Evolutionary conservation across 371 early-diverging fungal species (phyloP).

Genomic region (Sporodiniella umbellata): DNA sequence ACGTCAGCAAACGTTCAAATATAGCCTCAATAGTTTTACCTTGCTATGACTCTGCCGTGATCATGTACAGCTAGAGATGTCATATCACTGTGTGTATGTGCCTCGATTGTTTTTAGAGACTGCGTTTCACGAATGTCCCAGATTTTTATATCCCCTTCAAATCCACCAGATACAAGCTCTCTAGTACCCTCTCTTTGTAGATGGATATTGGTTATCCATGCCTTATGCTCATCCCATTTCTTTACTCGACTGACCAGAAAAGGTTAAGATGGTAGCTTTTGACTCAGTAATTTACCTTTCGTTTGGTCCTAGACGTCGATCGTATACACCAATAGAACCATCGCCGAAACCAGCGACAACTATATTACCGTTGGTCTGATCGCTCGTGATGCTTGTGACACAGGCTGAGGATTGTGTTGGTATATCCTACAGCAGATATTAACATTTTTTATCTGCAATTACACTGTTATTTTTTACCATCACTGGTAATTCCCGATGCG

Average conservation of each 20-base stretch:
- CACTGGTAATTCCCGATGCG: constrained; percentile 70
- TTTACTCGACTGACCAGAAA: constrained; percentile 44
- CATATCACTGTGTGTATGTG: constrained; percentile 53
- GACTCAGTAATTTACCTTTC: constrained; percentile 38
- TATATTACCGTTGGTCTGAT: constrained; percentile 62
- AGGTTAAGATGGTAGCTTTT: not conserved
- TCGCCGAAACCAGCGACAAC: constrained; percentile 81
- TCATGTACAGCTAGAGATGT: constrained; percentile 71
- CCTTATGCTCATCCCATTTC: constrained; percentile 64
- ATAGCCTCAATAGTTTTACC: constrained; percentile 43
- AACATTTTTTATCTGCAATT: not conserved
- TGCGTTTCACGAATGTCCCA: constrained; percentile 76
- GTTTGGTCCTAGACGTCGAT: constrained; percentile 58
- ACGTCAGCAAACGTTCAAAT: not conserved
- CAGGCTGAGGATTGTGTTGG: constrained; percentile 62
- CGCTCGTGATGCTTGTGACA: constrained; percentile 73
- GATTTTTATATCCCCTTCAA: constrained; percentile 73
- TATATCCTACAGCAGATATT: constrained; percentile 51
- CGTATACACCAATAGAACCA: constrained; percentile 78
- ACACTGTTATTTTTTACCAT: constrained; percentile 42
- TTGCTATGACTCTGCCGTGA: constrained; percentile 64
- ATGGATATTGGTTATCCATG: constrained; percentile 61
- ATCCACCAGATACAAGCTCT: constrained; percentile 58
- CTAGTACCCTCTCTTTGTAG: constrained; percentile 61
- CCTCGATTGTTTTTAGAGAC: constrained; percentile 48